Conservation (phyloP, 2,329 filamentous ascomycete genomes). For the Aschersonia sp. region DNA sequence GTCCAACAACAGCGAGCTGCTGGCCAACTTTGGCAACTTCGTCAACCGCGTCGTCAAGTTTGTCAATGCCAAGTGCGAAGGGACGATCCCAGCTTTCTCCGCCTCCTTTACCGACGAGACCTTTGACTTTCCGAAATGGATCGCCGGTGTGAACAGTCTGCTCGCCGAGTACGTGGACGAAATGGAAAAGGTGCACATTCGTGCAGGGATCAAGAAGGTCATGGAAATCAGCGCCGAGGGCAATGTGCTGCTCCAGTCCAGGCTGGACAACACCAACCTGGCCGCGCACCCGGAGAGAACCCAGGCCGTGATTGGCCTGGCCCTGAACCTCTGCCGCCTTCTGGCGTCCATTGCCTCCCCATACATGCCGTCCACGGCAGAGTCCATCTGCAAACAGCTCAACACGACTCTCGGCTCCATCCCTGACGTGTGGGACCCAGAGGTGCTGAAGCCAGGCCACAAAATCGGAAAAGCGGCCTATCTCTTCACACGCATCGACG, state of each 20-base stretch:
- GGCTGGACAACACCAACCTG: slow-evolving; percentile 39
- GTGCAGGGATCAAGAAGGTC: slow-evolving; percentile 48
- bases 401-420: slow-evolving; percentile 29
- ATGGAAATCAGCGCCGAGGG: slow-evolving; percentile 50
- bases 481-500: slow-evolving; percentile 70
- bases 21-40: slow-evolving; percentile 62
- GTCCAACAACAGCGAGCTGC: slow-evolving; percentile 78
- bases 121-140: slow-evolving; percentile 12
- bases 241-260: slow-evolving; percentile 36
- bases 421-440: slow-evolving; percentile 50
- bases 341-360: slow-evolving; percentile 66
- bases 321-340: slow-evolving; percentile 70
- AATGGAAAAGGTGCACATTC: slow-evolving; percentile 58
- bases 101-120: slow-evolving; percentile 44
- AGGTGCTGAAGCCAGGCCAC: slow-evolving; percentile 55
- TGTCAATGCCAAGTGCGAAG: slow-evolving; percentile 60
- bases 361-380: slow-evolving; percentile 71
- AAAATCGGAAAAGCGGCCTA: slow-evolving; percentile 67
- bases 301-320: slow-evolving; percentile 54
- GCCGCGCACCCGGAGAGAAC: slow-evolving; percentile 39
- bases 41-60: slow-evolving; percentile 64
- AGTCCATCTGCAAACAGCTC: slow-evolving; percentile 65
- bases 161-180: slow-evolving; percentile 54
- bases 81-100: slow-evolving; percentile 49
- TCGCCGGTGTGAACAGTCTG: slow-evolving; percentile 32